A percentile compares a stretch with the other conserved stretches of the same genome.
Evolutionary conservation across 1,284 basidiomycete genomes (phyloP).

Genomic region (Ceratobasidium sp.): DNA sequence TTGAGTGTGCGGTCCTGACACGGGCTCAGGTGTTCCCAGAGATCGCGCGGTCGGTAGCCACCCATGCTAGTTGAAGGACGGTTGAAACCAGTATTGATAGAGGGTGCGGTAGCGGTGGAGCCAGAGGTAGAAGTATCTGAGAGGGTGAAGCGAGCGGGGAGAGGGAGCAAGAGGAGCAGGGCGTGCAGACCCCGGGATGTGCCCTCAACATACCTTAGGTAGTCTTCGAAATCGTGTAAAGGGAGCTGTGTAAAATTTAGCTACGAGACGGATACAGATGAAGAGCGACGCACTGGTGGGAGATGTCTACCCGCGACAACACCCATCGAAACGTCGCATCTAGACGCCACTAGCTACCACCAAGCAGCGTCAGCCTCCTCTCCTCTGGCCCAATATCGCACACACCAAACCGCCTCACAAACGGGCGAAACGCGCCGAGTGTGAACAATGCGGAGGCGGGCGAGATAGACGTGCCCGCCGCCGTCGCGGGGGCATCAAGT

Average conservation of each 20-base stretch:
- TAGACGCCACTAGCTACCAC: slow-evolving; percentile 13
- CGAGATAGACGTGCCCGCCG: background rate
- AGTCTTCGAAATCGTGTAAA: slow-evolving; percentile 44
- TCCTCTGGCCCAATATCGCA: background rate
- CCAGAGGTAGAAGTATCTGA: slow-evolving; percentile 44
- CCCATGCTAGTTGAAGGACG: slow-evolving; percentile 15
- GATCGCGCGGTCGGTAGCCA: slow-evolving; percentile 16
- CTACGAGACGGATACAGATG: background rate
- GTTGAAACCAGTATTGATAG: slow-evolving; percentile 20
- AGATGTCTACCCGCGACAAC: slow-evolving; percentile 37
- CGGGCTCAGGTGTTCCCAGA: slow-evolving; percentile 18
- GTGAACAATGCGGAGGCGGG: slow-evolving; percentile 33
- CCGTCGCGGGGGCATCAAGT: background rate
- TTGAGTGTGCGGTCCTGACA: slow-evolving; percentile 15
- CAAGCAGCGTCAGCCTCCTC: background rate
- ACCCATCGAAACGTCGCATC: slow-evolving; percentile 17
- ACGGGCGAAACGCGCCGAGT: slow-evolving; percentile 11
- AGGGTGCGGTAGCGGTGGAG: slow-evolving; percentile 25
- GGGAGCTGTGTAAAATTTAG: background rate
- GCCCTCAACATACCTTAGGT: slow-evolving; percentile 34
- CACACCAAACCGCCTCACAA: slow-evolving; percentile 23
- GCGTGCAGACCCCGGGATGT: slow-evolving; percentile 42
- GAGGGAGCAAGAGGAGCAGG: background rate
- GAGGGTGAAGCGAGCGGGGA: background rate
- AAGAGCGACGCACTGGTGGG: slow-evolving; percentile 7